Percentiles rank a stretch among this genome's conserved stretches.
Evolutionary conservation across 2,329 filamentous ascomycete genomes (phyloP).

Genomic region (Fusarium liriodendri): DNA sequence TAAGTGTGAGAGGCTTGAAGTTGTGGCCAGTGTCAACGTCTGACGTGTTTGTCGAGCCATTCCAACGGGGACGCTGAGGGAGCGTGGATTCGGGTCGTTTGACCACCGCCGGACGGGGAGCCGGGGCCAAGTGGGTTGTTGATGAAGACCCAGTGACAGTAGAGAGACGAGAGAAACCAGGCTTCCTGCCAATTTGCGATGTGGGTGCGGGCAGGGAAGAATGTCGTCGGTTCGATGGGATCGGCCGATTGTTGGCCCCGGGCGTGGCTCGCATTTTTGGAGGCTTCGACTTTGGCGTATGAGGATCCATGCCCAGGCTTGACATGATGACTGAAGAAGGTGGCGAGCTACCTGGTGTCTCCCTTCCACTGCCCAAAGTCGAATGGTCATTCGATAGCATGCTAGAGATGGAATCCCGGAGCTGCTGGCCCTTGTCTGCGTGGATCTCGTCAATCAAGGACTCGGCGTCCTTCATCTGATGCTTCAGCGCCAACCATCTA

Average conservation of each 20-base stretch:
- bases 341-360: slow-evolving; percentile 76
- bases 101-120: slow-evolving; percentile 49
- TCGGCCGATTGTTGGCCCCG: slow-evolving; percentile 57
- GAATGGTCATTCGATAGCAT: slow-evolving; percentile 87
- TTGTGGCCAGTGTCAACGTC: slow-evolving; percentile 76
- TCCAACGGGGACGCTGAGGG: slow-evolving; percentile 78
- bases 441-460: slow-evolving; percentile 78
- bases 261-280: slow-evolving; percentile 61
- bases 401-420: slow-evolving; percentile 93
- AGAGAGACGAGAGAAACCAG: slow-evolving; percentile 57
- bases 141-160: slow-evolving; percentile 60
- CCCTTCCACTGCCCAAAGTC: slow-evolving; percentile 74
- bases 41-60: slow-evolving; percentile 70
- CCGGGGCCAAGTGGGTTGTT: slow-evolving; percentile 58
- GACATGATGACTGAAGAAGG: slow-evolving; percentile 72
- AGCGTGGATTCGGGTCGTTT: slow-evolving; percentile 59
- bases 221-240: slow-evolving; percentile 58
- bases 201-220: slow-evolving; percentile 61
- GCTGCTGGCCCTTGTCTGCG: slow-evolving; percentile 74
- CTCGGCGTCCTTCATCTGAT: slow-evolving; percentile 83
- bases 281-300: slow-evolving; percentile 57
- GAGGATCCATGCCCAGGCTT: slow-evolving; percentile 61
- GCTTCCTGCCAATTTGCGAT: slow-evolving; percentile 55
- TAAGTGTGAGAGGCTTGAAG: slow-evolving; percentile 71
- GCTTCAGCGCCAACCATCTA: slow-evolving; percentile 82